phyloP scores from a whole-genome alignment of 495 filamentous ascomycete species.

The Penicillium fimorum region DNA sequence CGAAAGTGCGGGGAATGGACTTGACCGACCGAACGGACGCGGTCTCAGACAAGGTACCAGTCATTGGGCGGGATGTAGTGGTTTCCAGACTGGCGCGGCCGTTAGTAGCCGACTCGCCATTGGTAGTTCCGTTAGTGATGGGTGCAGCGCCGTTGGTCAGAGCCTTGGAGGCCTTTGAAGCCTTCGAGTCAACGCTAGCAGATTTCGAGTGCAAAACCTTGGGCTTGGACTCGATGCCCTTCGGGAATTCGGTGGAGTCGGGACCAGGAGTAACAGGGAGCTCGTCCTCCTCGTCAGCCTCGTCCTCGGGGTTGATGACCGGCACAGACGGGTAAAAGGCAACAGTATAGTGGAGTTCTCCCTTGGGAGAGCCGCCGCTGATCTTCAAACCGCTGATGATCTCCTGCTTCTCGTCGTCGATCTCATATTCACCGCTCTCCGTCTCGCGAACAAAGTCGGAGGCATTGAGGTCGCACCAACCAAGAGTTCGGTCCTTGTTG shows the following conservation, averaged over 20 bases:
- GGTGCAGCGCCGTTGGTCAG: constrained; percentile 22
- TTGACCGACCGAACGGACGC: constrained; percentile 43
- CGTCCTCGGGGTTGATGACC: constrained; percentile 89
- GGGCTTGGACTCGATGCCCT: constrained; percentile 36
- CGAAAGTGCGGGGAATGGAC: constrained; percentile 69
- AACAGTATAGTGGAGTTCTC: constrained; percentile 76
- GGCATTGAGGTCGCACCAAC: constrained; percentile 69
- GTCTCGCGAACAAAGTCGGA: constrained; percentile 76
- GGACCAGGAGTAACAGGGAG: constrained; percentile 15
- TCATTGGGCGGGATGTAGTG: constrained; percentile 26
- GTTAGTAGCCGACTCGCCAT: constrained; percentile 31
- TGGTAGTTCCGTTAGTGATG: constrained; percentile 24
- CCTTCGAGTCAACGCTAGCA: constrained; percentile 35
- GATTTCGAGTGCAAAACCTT: constrained; percentile 32
- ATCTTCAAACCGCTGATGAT: constrained; percentile 61
- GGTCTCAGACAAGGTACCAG: constrained; percentile 38
- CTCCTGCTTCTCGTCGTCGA: constrained; percentile 72
- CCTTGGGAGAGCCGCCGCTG: constrained; percentile 68
- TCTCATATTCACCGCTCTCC: constrained; percentile 76
- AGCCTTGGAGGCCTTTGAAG: constrained; percentile 25
- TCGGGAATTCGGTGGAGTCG: constrained; percentile 27
- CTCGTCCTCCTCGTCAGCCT: constrained; percentile 59
- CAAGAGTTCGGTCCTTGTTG: constrained; percentile 82
- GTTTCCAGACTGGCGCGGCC: constrained; percentile 42
- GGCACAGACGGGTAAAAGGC: constrained; percentile 89